phyloP scores from a whole-genome alignment of 106 monocot genomes.

The Alisma plantagoaquatica region DNA sequence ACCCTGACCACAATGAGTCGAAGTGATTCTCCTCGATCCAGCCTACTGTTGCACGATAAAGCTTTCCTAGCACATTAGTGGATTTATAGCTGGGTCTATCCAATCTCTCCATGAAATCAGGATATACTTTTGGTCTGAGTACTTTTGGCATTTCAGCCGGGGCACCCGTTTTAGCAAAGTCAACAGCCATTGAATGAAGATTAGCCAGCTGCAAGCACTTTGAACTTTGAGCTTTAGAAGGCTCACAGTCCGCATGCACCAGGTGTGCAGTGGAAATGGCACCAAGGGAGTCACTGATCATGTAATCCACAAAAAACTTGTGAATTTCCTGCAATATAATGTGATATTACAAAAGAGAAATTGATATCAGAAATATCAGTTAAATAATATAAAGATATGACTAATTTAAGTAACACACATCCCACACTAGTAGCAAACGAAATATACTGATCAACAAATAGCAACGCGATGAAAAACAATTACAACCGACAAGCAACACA shows the following conservation, averaged over 20 bases:
- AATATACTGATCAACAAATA: too few species aligned
- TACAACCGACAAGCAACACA: not conserved
- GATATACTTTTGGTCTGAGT: slow-evolving; percentile 63
- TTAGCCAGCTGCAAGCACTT: slow-evolving; percentile 72
- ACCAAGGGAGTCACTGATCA: slow-evolving; percentile 82
- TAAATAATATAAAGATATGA: too few species aligned
- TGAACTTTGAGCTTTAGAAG: slow-evolving; percentile 57
- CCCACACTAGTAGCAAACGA: too few species aligned
- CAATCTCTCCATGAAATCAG: slow-evolving; percentile 92
- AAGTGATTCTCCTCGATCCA: not conserved
- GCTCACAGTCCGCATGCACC: slow-evolving; percentile 63
- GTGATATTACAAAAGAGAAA: not conserved
- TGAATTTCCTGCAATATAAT: slow-evolving; percentile 78
- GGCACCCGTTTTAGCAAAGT: slow-evolving; percentile 88
- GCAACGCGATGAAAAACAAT: not conserved
- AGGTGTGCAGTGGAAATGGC: slow-evolving; percentile 81
- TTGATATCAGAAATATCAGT: too few species aligned
- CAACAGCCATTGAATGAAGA: slow-evolving; percentile 92
- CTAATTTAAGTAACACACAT: too few species aligned
- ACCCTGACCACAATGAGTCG: not conserved
- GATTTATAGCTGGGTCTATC: slow-evolving; percentile 62
- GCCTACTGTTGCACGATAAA: slow-evolving; percentile 30
- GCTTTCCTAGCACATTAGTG: slow-evolving; percentile 62
- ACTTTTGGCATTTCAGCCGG: slow-evolving; percentile 87
- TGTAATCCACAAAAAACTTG: slow-evolving; percentile 87